Evolutionary conservation across 2,329 filamentous ascomycete genomes (phyloP), one percentile per base, ranked within the genome.

Genomic region (Beauveria pseudobassiana): DNA sequence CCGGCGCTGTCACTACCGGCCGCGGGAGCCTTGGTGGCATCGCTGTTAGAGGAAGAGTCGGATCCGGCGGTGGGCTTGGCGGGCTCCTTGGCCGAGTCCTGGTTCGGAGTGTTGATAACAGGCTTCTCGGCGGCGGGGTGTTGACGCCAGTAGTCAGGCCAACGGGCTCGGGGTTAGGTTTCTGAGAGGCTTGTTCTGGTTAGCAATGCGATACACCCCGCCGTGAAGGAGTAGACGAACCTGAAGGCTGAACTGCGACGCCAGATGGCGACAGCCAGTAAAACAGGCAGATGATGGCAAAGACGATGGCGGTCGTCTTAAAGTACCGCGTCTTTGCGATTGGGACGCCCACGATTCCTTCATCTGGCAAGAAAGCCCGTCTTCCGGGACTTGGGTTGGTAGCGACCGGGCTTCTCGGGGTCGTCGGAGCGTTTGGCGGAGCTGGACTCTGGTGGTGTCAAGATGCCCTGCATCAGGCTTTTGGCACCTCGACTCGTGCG

Each of bases 331-430:
- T 79, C 73, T 81, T 77, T 87, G 85, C 71, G 83, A 81, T 76
- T 87, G 85, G 65, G 84, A 82, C 79, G 85, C 84, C 74, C 78
- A 82, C 70, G 78, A 77, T 70, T 80, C 77, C 74, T 83, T 83
- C 77, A 84, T 74, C 67, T 83, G 74, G 79, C 77, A 72, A 85
- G 73, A 63, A 80, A 74, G 69, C 76, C 76, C 69, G 74, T 71
- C 67, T 78, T 75, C 70, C 76, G 76, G 67, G 77, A 75, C 68
- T 77, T 74, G 65, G 72, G 67, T 68, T 76, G 75, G 76, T 87
- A 87, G 69, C 85, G 82, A 69, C 78, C 82, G 69, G 81, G 80
- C 71, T 88, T 88, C 75, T 88, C 85, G 83, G 83, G 84, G 70
- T 88, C 85, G 80, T 79, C 76, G 69, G 77, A 74, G 70, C 84